Conservation (phyloP, 192 early-diverging fungal species). For the Backusella macrospora region DNA sequence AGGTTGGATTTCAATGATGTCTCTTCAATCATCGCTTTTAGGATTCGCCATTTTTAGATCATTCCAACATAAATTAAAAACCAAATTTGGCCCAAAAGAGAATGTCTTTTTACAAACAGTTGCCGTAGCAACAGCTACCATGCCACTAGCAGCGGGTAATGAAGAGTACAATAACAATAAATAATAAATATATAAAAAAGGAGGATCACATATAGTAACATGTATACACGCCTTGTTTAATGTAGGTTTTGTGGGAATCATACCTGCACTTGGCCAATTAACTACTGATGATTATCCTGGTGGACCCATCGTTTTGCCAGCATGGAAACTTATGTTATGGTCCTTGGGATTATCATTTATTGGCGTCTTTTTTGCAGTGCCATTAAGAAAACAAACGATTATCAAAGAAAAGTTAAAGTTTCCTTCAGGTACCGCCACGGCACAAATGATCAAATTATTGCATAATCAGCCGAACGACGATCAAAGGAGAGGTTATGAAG, state of each 20-base stretch:
- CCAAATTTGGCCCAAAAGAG: conserved; percentile 75
- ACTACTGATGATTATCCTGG: conserved; percentile 59
- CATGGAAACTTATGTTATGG: conserved; percentile 64
- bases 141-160: conserved; percentile 72
- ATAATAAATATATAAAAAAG: neutral
- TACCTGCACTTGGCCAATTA: conserved; percentile 80
- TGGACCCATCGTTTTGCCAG: conserved; percentile 53
- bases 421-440: conserved; percentile 84
- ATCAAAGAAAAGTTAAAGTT: conserved; percentile 81
- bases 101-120: conserved; percentile 86
- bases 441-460: conserved; percentile 80
- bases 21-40: conserved; percentile 68
- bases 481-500: conserved; percentile 3
- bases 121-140: conserved; percentile 85
- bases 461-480: conserved; percentile 48
- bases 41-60: conserved; percentile 83
- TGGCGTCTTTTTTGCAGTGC: conserved; percentile 89
- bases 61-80: conserved; percentile 41
- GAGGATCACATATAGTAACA: neutral
- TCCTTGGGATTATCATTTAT: conserved; percentile 79
- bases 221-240: neutral
- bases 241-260: conserved; percentile 75
- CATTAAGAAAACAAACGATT: conserved; percentile 77
- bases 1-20: conserved; percentile 83
- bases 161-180: too few relatives aligned